Evolutionary conservation across 192 early-diverging fungal genomes (phyloP).

Genomic region (Pilaira anomala): DNA sequence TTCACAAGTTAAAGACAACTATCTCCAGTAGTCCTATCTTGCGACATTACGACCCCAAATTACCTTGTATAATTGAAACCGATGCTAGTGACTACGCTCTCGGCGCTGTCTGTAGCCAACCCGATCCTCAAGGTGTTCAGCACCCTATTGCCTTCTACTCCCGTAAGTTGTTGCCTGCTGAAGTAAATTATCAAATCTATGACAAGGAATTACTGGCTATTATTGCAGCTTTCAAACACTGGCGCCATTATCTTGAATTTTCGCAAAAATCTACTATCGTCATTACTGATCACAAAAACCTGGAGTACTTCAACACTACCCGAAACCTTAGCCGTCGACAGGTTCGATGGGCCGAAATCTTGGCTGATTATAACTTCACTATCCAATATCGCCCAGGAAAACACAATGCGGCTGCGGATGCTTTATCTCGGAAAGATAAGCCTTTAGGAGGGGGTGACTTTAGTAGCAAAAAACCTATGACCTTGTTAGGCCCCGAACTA

Average conservation of each 20-base stretch:
- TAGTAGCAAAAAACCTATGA: no score
- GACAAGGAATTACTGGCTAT: slow-evolving; percentile 45
- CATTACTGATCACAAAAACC: no score
- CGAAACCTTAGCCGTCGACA: no score
- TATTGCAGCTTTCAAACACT: slow-evolving; percentile 25
- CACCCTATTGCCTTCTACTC: slow-evolving; percentile 37
- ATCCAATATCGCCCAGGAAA: no score
- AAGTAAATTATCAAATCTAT: slow-evolving; percentile 38
- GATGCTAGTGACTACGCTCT: slow-evolving; percentile 18
- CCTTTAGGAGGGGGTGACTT: no score
- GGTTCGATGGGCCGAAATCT: no score
- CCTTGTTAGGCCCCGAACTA: no score
- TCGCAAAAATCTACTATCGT: no score
- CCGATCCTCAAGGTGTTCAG: slow-evolving; percentile 11
- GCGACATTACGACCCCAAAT: background rate
- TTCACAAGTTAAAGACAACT: background rate
- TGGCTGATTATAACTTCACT: no score
- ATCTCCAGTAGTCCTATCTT: background rate
- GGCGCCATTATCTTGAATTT: slow-evolving; percentile 35
- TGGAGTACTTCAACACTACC: no score
- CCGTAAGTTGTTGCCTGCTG: slow-evolving; percentile 19
- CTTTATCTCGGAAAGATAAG: no score
- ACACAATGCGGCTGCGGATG: no score
- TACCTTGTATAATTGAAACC: slow-evolving; percentile 5
- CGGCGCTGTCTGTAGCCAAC: slow-evolving; percentile 7